Evolutionary conservation across 106 monocot genomes (phyloP), one percentile per base, ranked within the genome.

Genomic region (Apostasia shenzhenica): DNA sequence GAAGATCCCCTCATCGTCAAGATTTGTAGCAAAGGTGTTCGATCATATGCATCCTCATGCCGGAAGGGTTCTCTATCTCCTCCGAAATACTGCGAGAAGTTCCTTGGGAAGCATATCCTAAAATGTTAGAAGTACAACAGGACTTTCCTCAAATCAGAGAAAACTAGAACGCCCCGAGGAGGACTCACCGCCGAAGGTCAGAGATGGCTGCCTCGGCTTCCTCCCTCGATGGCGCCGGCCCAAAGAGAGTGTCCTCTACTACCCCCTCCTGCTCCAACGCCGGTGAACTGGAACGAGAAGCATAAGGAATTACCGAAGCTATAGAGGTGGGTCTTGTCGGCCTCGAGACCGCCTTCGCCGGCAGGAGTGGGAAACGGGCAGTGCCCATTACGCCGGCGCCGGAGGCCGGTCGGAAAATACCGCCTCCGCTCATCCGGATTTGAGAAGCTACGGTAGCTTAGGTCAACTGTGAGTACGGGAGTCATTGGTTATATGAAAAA

Each of bases 171-270:
- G 13, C 12, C 5, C 5, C 12, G 2, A 62, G 13, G 45, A 41
- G 12, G 49, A 45, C 78, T 78, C 61, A 90, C 90, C 76, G 72
- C 60, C 80, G 70, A 48, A 91, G 64, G 55, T 73, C 73, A 40
- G 74, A 71, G 9, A 91, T 70, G 14, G 91, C 87, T 2, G 75
- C 87, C 14, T 67, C 69, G 52, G 78, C 83, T 74, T 85, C 88
- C 62, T 70, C 76, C 59, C 14, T 49, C 7, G 84, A 70, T 48
- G 88, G 88, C 5, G 67, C 48, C 12, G 51, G 48, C 37, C 77
- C 84, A 63, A 85, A 84, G 13, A 45, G 12, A 62, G 43, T 41
- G 45, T 41, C 8, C 59, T 41, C 39, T 39, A 3, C 2, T 11
- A 10, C 61, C 4, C 13, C 45, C 45, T 44, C 45, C 8, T 45